Base-by-base conservation (phyloP, 306 rosid species). In the Adenanthera pavonina region DNA sequence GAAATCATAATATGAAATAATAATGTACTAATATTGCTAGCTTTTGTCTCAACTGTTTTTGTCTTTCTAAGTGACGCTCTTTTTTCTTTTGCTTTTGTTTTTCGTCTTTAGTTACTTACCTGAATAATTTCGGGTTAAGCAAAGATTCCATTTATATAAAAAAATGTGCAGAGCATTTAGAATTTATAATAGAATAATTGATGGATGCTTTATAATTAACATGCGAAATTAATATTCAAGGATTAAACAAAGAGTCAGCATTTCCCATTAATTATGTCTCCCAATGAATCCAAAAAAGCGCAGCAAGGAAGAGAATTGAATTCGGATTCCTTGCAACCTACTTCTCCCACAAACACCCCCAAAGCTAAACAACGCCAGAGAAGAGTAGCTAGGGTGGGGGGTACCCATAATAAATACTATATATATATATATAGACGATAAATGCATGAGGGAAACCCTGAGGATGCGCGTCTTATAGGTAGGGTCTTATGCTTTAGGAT, bases 1-100 rank as follows among this genome's bases (percentile, higher is more conserved):
- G 64, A 69, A 65, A 51, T 54, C 49, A 19, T 48, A 65, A 78
- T 84, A 56, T 56, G 73, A 84, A 87, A 75, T 82, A 87, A 75
- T 81, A 82, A 82, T 56, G 59, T 16, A 60, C 30, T 64, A 1
- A 69, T 83, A 19, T 59, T 59, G 83, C 74, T 11, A 44, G 38
- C 74, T 67, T 82, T 62, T 64, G 15, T 48, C 57, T 17, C 30
- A 25, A 25, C 17, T 70, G 30, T n/a, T 75, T 25, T 73, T 53
- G 40, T 70, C 40, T 52, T 36, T 73, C 11, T 2, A 5, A 57
- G 64, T 4, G 7, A 3, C 61, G n/a, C 43, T 5, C 17, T 11
- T 68, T 57, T 7, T 5, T 56, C 2, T 3, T 15, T 47, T 10
- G 4, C 68, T 61, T 61, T 61, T 61, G 68, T 61, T 19, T n/a